Conservation (phyloP, 208 protist genomes). For the Trypanosoma scelopori region DNA sequence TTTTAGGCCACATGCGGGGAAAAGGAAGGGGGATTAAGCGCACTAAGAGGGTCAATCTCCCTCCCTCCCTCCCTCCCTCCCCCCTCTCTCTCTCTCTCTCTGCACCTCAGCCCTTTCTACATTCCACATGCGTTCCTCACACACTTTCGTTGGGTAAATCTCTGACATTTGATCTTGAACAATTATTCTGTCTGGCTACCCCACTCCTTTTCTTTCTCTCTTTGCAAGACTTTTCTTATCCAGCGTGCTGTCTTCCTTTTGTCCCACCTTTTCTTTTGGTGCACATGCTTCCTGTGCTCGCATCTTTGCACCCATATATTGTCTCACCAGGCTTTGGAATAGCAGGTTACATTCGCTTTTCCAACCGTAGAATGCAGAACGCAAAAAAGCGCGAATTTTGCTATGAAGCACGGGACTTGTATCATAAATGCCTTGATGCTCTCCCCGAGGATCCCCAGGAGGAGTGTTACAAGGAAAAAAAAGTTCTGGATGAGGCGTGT, state of each 20-base stretch:
- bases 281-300: constrained; percentile 2
- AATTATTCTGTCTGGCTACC: neutral
- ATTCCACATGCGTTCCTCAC: neutral
- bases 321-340: neutral
- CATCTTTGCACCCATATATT: neutral
- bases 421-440: constrained; percentile 78
- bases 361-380: constrained; percentile 50
- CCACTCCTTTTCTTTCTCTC: constrained; percentile 14
- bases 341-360: neutral
- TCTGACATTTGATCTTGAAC: neutral
- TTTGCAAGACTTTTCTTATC: constrained; percentile 3
- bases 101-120: no score
- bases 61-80: neutral
- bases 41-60: neutral
- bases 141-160: neutral
- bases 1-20: neutral
- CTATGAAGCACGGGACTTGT: constrained; percentile 70
- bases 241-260: constrained; percentile 24
- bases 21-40: constrained; percentile 3
- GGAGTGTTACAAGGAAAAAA: constrained; percentile 47
- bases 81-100: no score
- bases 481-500: constrained; percentile 51
- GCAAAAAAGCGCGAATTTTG: constrained; percentile 77
- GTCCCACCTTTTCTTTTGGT: constrained; percentile 4
- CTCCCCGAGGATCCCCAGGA: constrained; percentile 67